These are phyloP conservation scores for Penicillium cataractarum DNA, from an alignment of 495 filamentous ascomycete genomes.

Conservation along the genomic window DNA sequence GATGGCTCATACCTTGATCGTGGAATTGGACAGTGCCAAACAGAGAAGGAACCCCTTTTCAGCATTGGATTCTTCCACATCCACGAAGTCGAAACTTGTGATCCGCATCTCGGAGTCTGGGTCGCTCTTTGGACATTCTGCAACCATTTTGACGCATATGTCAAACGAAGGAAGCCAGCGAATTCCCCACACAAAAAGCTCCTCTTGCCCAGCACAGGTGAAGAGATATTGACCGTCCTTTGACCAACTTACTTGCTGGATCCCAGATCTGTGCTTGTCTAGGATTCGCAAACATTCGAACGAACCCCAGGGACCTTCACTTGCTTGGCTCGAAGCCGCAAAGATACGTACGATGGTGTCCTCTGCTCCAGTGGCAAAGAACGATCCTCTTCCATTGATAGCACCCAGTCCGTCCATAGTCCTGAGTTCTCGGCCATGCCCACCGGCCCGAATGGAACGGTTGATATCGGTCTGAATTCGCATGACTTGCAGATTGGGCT, in stretches of 20 bases:
- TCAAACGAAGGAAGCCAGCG: constrained; percentile 54
- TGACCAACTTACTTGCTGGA: constrained; percentile 82
- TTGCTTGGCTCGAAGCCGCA: constrained; percentile 21
- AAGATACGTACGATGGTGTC: constrained; percentile 80
- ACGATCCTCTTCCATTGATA: constrained; percentile 18
- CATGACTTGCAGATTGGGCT: constrained; percentile 28
- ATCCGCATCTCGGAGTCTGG: constrained; percentile 74
- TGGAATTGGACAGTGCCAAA: constrained; percentile 80
- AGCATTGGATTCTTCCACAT: constrained; percentile 34
- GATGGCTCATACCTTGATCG: constrained; percentile 54
- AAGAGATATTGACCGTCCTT: constrained; percentile 67
- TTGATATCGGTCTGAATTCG: constrained; percentile 22
- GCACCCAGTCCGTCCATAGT: constrained; percentile 58
- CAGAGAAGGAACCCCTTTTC: constrained; percentile 54
- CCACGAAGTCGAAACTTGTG: constrained; percentile 66
- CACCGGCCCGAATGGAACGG: constrained; percentile 59
- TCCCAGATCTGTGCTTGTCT: constrained; percentile 75
- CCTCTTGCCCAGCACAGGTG: constrained; percentile 83
- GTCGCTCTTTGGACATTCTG: constrained; percentile 61
- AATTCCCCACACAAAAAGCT: constrained; percentile 84
- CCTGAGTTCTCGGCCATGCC: constrained; percentile 90
- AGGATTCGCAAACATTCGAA: constrained; percentile 65
- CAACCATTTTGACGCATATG: constrained; percentile 24
- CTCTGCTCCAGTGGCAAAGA: constrained; percentile 83
- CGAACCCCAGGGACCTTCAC: constrained; percentile 28